Evolutionary conservation across 2,329 filamentous ascomycete genomes (phyloP).

Genomic region (Chaetomiaceae sp.): DNA sequence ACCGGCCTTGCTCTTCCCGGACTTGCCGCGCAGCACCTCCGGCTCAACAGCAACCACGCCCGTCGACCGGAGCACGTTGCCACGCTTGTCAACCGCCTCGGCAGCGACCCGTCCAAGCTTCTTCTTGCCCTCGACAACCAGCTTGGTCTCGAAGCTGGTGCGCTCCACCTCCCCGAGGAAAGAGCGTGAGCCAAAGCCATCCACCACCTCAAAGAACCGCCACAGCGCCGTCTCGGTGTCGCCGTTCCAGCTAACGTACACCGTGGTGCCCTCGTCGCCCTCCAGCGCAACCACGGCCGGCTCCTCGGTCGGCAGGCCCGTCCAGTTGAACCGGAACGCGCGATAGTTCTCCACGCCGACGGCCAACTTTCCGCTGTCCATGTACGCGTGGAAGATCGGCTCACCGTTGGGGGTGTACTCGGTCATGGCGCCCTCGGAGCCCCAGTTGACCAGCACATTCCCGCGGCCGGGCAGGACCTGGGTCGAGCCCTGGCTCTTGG

Average conservation of each 20-base stretch:
- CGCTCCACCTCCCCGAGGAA: slow-evolving; percentile 21
- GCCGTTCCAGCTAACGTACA: slow-evolving; percentile 43
- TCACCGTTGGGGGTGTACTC: slow-evolving; percentile 45
- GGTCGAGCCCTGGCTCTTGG: slow-evolving; percentile 38
- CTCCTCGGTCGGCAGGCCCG: slow-evolving; percentile 39
- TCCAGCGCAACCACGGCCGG: slow-evolving; percentile 28
- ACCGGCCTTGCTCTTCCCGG: not conserved
- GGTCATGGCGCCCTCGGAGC: slow-evolving; percentile 44
- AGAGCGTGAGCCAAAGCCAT: slow-evolving; percentile 10
- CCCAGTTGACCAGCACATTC: slow-evolving; percentile 54
- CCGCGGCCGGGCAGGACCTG: slow-evolving; percentile 48
- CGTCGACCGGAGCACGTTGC: slow-evolving; percentile 17
- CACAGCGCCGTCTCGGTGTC: slow-evolving; percentile 35
- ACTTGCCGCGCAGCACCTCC: slow-evolving; percentile 16
- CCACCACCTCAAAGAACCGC: slow-evolving; percentile 22
- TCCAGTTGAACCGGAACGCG: slow-evolving; percentile 50
- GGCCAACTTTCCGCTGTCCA: slow-evolving; percentile 35
- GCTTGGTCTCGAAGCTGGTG: slow-evolving; percentile 21
- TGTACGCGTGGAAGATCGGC: slow-evolving; percentile 48
- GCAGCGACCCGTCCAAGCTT: slow-evolving; percentile 16
- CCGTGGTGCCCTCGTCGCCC: slow-evolving; percentile 20
- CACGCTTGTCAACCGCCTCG: slow-evolving; percentile 18
- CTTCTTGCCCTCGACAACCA: slow-evolving; percentile 14
- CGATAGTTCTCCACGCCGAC: slow-evolving; percentile 48
- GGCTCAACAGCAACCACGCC: slow-evolving; percentile 14